Evolutionary conservation across 2,329 filamentous ascomycete species (phyloP).

Genomic region (Pyrenochaeta sp.): DNA sequence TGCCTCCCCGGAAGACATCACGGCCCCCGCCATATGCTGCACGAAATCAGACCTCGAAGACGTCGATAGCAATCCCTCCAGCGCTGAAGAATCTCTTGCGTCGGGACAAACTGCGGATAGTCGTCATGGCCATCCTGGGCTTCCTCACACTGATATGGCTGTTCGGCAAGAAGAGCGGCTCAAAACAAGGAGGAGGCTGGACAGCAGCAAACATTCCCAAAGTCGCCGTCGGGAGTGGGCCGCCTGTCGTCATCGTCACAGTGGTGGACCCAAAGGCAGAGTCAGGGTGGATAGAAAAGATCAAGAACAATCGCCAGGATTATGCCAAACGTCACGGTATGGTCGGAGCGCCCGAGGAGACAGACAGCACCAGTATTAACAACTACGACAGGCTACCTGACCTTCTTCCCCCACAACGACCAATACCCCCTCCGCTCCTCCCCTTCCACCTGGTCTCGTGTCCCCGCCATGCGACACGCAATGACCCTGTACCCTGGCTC

Average conservation of each 20-base stretch:
- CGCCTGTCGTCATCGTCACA: constrained; percentile 80
- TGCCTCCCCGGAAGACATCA: constrained; percentile 84
- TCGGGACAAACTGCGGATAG: constrained; percentile 67
- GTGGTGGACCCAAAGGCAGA: constrained; percentile 75
- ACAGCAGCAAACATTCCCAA: constrained; percentile 28
- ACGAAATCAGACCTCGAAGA: constrained; percentile 60
- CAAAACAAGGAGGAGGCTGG: constrained; percentile 15
- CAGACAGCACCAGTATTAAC: background rate
- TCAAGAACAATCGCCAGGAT: constrained; percentile 81
- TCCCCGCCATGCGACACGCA: constrained; percentile 88
- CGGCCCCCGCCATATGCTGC: constrained; percentile 75
- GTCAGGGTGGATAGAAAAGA: constrained; percentile 71
- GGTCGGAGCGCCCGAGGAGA: background rate
- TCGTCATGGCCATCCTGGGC: constrained; percentile 62
- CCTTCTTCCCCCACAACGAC: constrained; percentile 78
- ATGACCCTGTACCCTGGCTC: constrained; percentile 79
- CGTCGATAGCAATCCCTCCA: constrained; percentile 45
- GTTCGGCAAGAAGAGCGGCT: constrained; percentile 38
- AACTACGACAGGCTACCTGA: constrained; percentile 73
- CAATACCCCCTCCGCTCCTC: constrained; percentile 73
- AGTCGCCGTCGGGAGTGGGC: constrained; percentile 53
- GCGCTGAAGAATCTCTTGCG: constrained; percentile 59
- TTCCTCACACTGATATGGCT: constrained; percentile 57
- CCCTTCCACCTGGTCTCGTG: constrained; percentile 72
- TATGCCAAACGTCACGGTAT: constrained; percentile 88